phyloP scores from a whole-genome alignment of 179 eudicot genomes.

The Silene noctiflora region DNA sequence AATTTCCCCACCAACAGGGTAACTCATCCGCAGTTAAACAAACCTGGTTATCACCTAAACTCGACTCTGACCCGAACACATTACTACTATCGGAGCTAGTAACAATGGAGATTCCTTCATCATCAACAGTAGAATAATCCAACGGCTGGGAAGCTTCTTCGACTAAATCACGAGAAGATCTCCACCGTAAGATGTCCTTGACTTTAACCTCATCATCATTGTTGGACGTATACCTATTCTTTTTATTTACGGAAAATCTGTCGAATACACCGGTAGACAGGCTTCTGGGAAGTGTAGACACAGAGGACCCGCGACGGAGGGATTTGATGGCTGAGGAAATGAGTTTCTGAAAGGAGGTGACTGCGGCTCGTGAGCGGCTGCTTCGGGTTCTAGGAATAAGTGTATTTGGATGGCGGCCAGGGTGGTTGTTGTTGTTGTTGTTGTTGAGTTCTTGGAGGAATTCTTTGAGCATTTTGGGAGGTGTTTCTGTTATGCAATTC shows the following conservation, averaged over 20 bases:
- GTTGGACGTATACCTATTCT: background rate
- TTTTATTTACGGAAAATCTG: constrained; percentile 5
- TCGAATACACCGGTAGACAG: background rate
- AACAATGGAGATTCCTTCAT: background rate
- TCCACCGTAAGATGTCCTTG: constrained; percentile 68
- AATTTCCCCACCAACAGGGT: constrained; percentile 16
- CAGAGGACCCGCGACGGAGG: constrained; percentile 5
- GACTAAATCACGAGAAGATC: constrained; percentile 48
- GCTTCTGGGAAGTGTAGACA: too few species aligned
- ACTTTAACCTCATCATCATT: constrained; percentile 28
- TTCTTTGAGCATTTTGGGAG: constrained; percentile 30
- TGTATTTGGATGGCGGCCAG: background rate
- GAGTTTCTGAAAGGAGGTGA: constrained; percentile 35
- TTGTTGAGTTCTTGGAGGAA: constrained; percentile 20
- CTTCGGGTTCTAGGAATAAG: constrained; percentile 26
- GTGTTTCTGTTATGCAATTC: background rate
- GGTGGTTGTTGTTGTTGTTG: background rate
- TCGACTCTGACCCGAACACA: constrained; percentile 20
- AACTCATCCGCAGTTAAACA: constrained; percentile 24
- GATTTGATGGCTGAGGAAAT: constrained; percentile 30
- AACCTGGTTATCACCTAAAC: constrained; percentile 9
- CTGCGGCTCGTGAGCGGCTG: constrained; percentile 32
- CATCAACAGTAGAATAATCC: constrained; percentile 4
- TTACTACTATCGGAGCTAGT: constrained; percentile 10
- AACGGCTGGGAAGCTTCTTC: constrained; percentile 34